phyloP scores from a whole-genome alignment of 352 stramenopile species.

The Globisporangium radiosum region DNA sequence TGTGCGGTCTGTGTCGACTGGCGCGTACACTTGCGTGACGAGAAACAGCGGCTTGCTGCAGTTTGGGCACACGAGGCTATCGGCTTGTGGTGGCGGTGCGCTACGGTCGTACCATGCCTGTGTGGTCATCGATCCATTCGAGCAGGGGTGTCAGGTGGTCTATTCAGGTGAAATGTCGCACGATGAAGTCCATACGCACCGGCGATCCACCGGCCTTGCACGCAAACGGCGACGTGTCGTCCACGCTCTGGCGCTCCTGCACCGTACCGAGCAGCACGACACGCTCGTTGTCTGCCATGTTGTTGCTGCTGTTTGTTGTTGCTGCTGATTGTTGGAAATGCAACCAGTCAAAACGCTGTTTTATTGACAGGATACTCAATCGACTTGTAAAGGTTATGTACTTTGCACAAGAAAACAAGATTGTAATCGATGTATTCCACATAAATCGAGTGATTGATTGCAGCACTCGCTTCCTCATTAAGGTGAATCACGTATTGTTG shows the following conservation, averaged over 20 bases:
- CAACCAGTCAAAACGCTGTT: too few species aligned
- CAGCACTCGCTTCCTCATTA: too few species aligned
- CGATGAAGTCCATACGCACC: slow-evolving; percentile 20
- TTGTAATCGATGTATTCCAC: too few species aligned
- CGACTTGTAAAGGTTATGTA: too few species aligned
- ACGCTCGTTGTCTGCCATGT: slow-evolving; percentile 36
- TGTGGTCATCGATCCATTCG: background rate
- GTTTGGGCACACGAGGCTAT: slow-evolving; percentile 42
- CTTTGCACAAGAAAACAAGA: too few species aligned
- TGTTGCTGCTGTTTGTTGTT: background rate
- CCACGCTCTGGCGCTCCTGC: slow-evolving; percentile 56
- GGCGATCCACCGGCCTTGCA: slow-evolving; percentile 75
- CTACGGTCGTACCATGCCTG: slow-evolving; percentile 48
- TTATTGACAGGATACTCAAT: too few species aligned
- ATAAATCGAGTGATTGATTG: too few species aligned
- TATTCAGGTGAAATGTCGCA: too few species aligned
- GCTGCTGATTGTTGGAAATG: background rate
- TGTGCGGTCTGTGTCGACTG: slow-evolving; percentile 61
- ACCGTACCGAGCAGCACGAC: slow-evolving; percentile 65
- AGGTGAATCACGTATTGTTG: too few species aligned
- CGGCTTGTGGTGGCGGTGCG: slow-evolving; percentile 28
- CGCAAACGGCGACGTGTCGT: slow-evolving; percentile 59
- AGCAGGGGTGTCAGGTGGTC: too few species aligned
- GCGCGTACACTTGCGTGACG: slow-evolving; percentile 73
- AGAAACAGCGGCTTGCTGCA: slow-evolving; percentile 58